Evolutionary conservation across 2,329 filamentous ascomycete genomes (phyloP).

Genomic region (Neurospora sp.): DNA sequence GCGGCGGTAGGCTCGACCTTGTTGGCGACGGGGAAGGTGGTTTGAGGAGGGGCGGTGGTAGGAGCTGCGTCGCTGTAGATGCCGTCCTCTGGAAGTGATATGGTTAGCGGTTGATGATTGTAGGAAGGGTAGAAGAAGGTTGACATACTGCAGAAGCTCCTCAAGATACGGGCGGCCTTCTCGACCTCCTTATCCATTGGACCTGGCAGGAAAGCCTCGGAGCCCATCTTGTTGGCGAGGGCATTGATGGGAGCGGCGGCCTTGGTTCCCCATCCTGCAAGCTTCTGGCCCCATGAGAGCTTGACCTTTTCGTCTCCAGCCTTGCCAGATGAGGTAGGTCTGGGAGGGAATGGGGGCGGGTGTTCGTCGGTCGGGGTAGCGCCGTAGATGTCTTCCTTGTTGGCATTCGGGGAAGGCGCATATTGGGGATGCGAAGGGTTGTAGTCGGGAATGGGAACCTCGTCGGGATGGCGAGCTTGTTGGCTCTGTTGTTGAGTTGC

Average conservation of each 20-base stretch:
- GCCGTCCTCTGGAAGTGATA: conserved; percentile 33
- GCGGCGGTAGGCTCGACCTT: conserved; percentile 7
- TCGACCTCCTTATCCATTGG: conserved; percentile 82
- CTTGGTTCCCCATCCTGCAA: conserved; percentile 29
- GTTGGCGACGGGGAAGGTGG: background rate
- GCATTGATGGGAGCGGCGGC: conserved; percentile 67
- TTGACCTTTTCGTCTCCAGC: conserved; percentile 9
- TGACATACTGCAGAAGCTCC: conserved; percentile 69
- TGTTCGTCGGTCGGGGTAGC: conserved; percentile 14
- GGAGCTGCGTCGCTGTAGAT: conserved; percentile 33
- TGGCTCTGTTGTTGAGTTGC: conserved; percentile 1
- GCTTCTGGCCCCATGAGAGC: conserved; percentile 18
- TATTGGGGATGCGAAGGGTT: conserved; percentile 15
- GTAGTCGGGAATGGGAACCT: conserved; percentile 19
- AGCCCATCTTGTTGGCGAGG: conserved; percentile 71
- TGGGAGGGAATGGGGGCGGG: conserved; percentile 10
- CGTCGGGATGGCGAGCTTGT: conserved; percentile 15
- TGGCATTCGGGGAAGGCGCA: conserved; percentile 6
- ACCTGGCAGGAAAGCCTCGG: conserved; percentile 77
- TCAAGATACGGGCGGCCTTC: conserved; percentile 76
- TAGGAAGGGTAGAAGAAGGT: no score
- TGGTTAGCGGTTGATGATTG: background rate
- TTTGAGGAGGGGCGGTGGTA: conserved; percentile 15
- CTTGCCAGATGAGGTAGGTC: conserved; percentile 2
- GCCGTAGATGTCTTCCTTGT: conserved; percentile 15